phyloP scores from a whole-genome alignment of 1,139 yeast genomes.

The Blastobotrys serpentis region DNA sequence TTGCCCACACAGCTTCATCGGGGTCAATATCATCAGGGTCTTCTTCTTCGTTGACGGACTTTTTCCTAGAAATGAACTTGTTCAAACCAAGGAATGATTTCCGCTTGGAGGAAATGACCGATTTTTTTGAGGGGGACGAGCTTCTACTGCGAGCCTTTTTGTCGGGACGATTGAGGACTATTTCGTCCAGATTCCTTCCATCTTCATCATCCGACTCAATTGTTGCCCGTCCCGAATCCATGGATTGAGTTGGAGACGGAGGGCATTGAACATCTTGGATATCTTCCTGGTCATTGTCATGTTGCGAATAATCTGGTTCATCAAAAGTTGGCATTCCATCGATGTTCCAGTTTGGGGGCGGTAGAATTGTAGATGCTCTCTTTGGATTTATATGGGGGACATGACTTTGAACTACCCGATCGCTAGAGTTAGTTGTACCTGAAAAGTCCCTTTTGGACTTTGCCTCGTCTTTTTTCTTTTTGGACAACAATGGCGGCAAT shows the following conservation, averaged over 20 bases:
- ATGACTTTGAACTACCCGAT: not conserved
- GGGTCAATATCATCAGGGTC: constrained; percentile 21
- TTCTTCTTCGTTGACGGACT: constrained; percentile 20
- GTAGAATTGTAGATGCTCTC: constrained; percentile 20
- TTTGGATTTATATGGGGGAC: constrained; percentile 16
- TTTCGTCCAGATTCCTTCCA: constrained; percentile 16
- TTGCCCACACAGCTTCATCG: constrained; percentile 10
- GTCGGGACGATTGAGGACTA: constrained; percentile 10
- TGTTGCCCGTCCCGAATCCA: constrained; percentile 35
- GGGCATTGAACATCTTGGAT: constrained; percentile 14
- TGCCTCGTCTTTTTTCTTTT: constrained; percentile 20
- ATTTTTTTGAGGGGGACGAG: constrained; percentile 10
- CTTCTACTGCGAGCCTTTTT: constrained; percentile 13
- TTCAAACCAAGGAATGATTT: constrained; percentile 12
- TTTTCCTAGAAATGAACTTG: constrained; percentile 12
- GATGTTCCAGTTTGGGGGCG: constrained; percentile 26
- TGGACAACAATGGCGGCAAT: constrained; percentile 30
- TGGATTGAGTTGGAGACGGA: constrained; percentile 26
- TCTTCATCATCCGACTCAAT: constrained; percentile 27
- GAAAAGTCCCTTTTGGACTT: not conserved
- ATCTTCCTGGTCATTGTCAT: not conserved
- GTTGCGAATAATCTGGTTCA: not conserved
- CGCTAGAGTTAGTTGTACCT: constrained; percentile 2
- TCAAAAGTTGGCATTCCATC: constrained; percentile 11
- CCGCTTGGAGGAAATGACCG: constrained; percentile 6